Percentiles rank a stretch among this genome's conserved stretches.
phyloP scores from a whole-genome alignment of 1,139 yeast species.

The Fermentozyma sake region DNA sequence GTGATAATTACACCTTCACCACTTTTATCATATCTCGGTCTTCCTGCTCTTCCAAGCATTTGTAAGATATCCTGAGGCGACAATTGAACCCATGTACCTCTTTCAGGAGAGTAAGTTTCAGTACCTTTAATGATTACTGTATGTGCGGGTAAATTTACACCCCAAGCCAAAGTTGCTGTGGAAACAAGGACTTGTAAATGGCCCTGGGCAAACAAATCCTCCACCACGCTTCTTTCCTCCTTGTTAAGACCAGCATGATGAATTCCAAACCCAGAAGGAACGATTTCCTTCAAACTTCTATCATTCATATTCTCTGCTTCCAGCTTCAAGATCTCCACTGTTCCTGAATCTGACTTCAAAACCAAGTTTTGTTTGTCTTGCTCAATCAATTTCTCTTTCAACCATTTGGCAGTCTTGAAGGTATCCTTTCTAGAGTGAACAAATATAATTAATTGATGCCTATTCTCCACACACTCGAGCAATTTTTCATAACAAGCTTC shows the following conservation, averaged over 20 bases:
- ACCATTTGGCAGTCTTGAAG: conserved; percentile 71
- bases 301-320: conserved; percentile 60
- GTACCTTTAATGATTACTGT: conserved; percentile 95
- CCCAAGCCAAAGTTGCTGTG: conserved; percentile 98
- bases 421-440: conserved; percentile 96
- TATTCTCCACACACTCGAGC: conserved; percentile 51
- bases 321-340: conserved; percentile 53
- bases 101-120: conserved; percentile 86
- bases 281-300: conserved; percentile 52
- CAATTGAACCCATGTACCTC: conserved; percentile 82
- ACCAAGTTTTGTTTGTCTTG: conserved; percentile 48
- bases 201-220: conserved; percentile 86
- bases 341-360: conserved; percentile 52
- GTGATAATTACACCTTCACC: conserved; percentile 97
- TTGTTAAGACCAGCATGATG: conserved; percentile 92
- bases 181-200: conserved; percentile 78
- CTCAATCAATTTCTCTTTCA: conserved; percentile 58
- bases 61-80: conserved; percentile 93
- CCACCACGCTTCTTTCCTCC: conserved; percentile 72
- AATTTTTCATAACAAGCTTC: conserved; percentile 88
- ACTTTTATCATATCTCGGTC: conserved; percentile 87
- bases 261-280: conserved; percentile 77
- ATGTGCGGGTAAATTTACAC: conserved; percentile 96
- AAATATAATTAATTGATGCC: conserved; percentile 79
- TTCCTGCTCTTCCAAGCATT: conserved; percentile 96